Percentiles rank a stretch among this genome's conserved stretches.
These are phyloP conservation scores for Euptelea pleiosperma DNA, from an alignment of 164 flowering plant species.

Conservation along the genomic window DNA sequence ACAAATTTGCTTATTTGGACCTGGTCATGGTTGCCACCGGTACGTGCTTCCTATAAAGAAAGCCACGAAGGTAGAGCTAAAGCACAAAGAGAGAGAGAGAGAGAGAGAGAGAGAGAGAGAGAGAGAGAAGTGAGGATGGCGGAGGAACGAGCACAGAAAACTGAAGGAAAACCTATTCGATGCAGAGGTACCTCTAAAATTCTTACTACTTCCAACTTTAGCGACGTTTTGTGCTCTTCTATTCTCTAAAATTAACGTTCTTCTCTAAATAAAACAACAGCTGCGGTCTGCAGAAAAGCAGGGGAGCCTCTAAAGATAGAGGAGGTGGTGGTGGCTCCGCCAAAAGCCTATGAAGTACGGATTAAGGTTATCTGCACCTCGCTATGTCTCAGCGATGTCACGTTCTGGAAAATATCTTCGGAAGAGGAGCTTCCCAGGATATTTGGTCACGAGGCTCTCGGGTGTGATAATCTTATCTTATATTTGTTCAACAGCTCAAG, in stretches of 20 bases:
- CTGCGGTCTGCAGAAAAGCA: slow-evolving; percentile 47
- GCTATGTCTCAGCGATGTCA: slow-evolving; percentile 52
- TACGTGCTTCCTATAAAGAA: too few relatives aligned
- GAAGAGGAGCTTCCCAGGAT: slow-evolving; percentile 40
- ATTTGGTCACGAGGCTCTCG: slow-evolving; percentile 67
- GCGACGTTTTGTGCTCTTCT: background rate
- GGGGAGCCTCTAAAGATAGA: slow-evolving; percentile 51
- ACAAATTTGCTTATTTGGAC: too few relatives aligned
- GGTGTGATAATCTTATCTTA: too few relatives aligned
- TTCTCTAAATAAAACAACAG: too few relatives aligned
- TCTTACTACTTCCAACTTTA: too few relatives aligned
- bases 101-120: too few relatives aligned
- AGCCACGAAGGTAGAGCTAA: too few relatives aligned
- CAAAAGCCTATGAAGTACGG: slow-evolving; percentile 48
- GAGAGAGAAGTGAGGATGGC: too few relatives aligned
- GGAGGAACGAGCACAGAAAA: too few relatives aligned
- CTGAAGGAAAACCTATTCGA: slow-evolving; percentile 19
- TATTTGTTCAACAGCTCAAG: too few relatives aligned
- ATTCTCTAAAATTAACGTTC: background rate
- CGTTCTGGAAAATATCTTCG: slow-evolving; percentile 53
- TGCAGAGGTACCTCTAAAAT: slow-evolving; percentile 19
- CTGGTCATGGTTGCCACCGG: too few relatives aligned
- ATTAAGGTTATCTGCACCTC: slow-evolving; percentile 57
- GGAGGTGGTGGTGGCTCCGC: slow-evolving; percentile 54
- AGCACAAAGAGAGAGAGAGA: too few relatives aligned